These are phyloP conservation scores for Chrysosporium keratinophilum DNA, from an alignment of 2,329 filamentous ascomycete species.

Conservation along the genomic window DNA sequence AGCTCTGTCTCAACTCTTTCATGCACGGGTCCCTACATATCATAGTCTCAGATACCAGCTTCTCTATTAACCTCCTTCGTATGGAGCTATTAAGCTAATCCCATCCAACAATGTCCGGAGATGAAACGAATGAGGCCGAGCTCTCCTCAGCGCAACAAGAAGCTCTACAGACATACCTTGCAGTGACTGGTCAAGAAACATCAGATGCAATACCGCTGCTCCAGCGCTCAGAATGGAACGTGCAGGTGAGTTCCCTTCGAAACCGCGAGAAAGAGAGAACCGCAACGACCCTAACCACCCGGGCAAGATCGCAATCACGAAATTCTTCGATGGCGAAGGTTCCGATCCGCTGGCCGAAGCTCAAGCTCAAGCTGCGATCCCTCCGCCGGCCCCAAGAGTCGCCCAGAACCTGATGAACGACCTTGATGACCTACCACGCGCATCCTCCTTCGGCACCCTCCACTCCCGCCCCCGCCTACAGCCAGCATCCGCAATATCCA, in stretches of 20 bases:
- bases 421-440: constrained; percentile 47
- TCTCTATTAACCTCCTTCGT: neutral
- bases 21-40: no score
- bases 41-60: no score
- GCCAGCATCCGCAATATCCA: constrained; percentile 75
- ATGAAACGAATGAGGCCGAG: constrained; percentile 46
- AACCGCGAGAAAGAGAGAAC: neutral
- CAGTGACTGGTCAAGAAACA: constrained; percentile 74
- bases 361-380: constrained; percentile 55
- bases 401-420: constrained; percentile 58
- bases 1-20: no score
- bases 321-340: constrained; percentile 94
- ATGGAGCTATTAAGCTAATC: constrained; percentile 6
- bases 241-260: constrained; percentile 51
- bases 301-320: constrained; percentile 80
- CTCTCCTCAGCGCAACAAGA: constrained; percentile 70
- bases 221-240: constrained; percentile 87
- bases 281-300: constrained; percentile 11
- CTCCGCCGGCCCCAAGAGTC: constrained; percentile 52
- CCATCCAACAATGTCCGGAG: constrained; percentile 32
- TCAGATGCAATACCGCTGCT: constrained; percentile 68
- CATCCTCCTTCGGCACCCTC: constrained; percentile 24
- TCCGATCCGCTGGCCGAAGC: constrained; percentile 72
- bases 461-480: constrained; percentile 36
- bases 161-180: constrained; percentile 75